Conservation (phyloP, 345 rosid species). For the Cardamine chenopodiifolia region DNA sequence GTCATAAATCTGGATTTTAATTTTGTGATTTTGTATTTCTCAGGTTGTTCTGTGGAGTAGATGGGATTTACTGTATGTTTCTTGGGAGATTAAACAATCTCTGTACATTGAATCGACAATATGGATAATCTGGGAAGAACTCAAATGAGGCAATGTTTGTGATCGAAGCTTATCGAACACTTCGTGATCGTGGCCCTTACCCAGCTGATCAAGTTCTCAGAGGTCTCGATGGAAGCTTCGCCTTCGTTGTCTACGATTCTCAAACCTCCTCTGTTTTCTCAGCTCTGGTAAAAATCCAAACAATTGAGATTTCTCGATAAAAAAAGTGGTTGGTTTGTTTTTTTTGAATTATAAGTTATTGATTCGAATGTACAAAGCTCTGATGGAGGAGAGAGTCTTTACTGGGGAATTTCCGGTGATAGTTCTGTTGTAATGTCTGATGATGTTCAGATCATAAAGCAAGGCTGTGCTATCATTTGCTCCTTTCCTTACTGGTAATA, state of each 20-base stretch:
- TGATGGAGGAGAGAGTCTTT: conserved; percentile 71
- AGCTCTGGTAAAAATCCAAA: conserved; percentile 55
- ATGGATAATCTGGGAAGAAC: conserved; percentile 69
- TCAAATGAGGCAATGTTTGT: conserved; percentile 80
- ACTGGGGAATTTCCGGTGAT: conserved; percentile 91
- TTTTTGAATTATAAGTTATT: background rate
- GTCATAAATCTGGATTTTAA: background rate
- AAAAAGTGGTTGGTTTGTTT: background rate
- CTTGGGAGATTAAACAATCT: conserved; percentile 73
- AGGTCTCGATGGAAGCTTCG: conserved; percentile 86
- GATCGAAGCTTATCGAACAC: conserved; percentile 82
- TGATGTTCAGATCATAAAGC: conserved; percentile 72
- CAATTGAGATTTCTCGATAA: background rate
- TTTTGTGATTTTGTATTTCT: background rate
- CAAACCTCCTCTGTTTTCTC: conserved; percentile 73
- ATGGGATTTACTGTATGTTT: conserved; percentile 82
- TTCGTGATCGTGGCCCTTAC: conserved; percentile 92
- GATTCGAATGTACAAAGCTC: conserved; percentile 53
- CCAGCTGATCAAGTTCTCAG: conserved; percentile 91
- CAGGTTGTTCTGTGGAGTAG: conserved; percentile 81
- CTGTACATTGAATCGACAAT: conserved; percentile 63
- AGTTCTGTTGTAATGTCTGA: conserved; percentile 86
- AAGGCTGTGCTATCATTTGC: conserved; percentile 94
- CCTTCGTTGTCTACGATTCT: conserved; percentile 81
- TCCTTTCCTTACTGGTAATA: conserved; percentile 75